Conservation (phyloP, 805 yeast species). For the Suhomyces canberraensis region DNA sequence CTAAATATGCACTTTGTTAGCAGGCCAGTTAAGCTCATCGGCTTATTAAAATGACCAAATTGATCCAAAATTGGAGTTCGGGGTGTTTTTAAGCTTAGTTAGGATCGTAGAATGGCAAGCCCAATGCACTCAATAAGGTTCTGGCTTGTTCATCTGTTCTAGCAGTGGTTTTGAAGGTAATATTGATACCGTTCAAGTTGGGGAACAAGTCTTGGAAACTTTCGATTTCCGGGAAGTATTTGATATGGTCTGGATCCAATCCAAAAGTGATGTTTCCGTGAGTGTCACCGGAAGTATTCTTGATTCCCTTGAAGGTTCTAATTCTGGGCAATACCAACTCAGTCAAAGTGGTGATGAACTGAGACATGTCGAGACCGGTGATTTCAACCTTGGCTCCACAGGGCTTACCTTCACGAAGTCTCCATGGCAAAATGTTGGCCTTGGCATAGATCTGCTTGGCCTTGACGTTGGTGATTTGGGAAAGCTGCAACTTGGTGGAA, state of each 20-base stretch:
- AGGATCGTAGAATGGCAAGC: slow-evolving; percentile 62
- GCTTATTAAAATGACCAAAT: background rate
- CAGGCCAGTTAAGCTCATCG: slow-evolving; percentile 4
- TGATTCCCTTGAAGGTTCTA: slow-evolving; percentile 80
- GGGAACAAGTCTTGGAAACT: slow-evolving; percentile 89
- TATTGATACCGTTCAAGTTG: slow-evolving; percentile 77
- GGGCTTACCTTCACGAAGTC: slow-evolving; percentile 78
- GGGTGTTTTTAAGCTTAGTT: no score
- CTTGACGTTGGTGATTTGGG: slow-evolving; percentile 91
- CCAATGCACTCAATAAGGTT: slow-evolving; percentile 74
- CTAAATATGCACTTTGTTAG: background rate
- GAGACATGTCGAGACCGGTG: slow-evolving; percentile 77
- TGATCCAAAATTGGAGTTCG: no score
- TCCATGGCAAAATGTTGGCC: slow-evolving; percentile 82
- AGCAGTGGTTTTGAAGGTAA: slow-evolving; percentile 83
- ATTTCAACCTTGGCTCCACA: slow-evolving; percentile 87
- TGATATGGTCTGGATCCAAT: slow-evolving; percentile 69
- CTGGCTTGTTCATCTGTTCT: slow-evolving; percentile 89
- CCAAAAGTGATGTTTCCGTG: slow-evolving; percentile 88
- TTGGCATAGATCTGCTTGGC: slow-evolving; percentile 71
- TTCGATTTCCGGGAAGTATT: slow-evolving; percentile 90
- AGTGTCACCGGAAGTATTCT: slow-evolving; percentile 74
- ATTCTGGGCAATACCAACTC: slow-evolving; percentile 93
- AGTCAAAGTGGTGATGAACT: slow-evolving; percentile 79
- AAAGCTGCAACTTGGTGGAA: slow-evolving; percentile 73